Percentiles rank a stretch among this genome's conserved stretches.
These are phyloP conservation scores for Meyerozyma guilliermondii DNA, from an alignment of 1,139 yeast genomes.

Conservation along the genomic window DNA sequence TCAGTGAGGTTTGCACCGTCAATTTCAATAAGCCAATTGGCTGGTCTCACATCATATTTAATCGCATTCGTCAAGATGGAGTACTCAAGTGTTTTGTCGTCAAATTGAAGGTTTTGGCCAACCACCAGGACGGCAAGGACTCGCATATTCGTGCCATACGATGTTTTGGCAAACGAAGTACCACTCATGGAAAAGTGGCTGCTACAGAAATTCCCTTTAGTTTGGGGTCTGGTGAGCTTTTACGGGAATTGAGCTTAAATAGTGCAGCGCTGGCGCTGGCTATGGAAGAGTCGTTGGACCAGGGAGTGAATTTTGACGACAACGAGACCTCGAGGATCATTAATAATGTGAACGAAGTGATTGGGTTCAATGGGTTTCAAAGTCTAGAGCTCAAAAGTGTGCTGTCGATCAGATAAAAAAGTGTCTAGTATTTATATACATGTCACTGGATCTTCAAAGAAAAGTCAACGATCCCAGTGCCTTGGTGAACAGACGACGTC, in stretches of 20 bases:
- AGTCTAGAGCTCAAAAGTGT: slow-evolving; percentile 33
- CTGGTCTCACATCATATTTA: slow-evolving; percentile 75
- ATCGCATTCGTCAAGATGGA: slow-evolving; percentile 52
- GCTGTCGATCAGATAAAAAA: slow-evolving; percentile 28
- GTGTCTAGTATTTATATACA: background rate
- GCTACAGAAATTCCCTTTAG: background rate
- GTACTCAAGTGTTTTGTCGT: slow-evolving; percentile 71
- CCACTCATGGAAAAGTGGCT: background rate
- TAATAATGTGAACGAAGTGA: slow-evolving; percentile 33
- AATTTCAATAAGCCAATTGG: slow-evolving; percentile 74
- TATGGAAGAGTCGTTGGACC: slow-evolving; percentile 3
- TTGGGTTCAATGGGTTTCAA: slow-evolving; percentile 44
- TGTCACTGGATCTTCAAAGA: slow-evolving; percentile 58
- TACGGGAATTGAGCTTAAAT: slow-evolving; percentile 24
- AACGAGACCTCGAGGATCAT: slow-evolving; percentile 23
- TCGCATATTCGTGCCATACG: slow-evolving; percentile 79
- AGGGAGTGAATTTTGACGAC: slow-evolving; percentile 10
- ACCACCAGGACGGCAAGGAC: slow-evolving; percentile 96
- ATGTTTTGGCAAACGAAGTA: slow-evolving; percentile 20
- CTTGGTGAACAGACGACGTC: slow-evolving; percentile 92
- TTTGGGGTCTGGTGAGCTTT: slow-evolving; percentile 15
- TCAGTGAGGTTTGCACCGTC: slow-evolving; percentile 66
- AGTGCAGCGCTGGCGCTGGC: slow-evolving; percentile 4
- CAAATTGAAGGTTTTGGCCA: slow-evolving; percentile 64
- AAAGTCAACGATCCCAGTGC: slow-evolving; percentile 74